These are phyloP conservation scores for Aspergillus sp. DNA, from an alignment of 2,329 filamentous ascomycete species.

Conservation along the genomic window DNA sequence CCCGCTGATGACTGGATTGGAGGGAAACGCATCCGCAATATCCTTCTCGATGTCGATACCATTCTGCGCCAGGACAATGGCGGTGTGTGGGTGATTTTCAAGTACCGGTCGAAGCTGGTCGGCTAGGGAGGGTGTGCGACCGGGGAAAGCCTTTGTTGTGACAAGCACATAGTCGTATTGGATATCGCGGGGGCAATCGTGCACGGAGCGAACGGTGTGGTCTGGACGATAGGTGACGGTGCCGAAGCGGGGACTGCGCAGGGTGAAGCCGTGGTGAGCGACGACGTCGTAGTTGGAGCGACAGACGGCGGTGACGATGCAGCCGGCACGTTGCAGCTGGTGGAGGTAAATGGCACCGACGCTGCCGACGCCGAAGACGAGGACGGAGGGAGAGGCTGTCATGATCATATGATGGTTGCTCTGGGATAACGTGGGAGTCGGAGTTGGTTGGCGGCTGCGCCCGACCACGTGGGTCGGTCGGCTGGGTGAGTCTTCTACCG, in stretches of 20 bases:
- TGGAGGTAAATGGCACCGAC: conserved; percentile 35
- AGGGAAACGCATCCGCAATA: conserved; percentile 53
- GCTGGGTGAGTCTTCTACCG: background rate
- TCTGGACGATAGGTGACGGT: conserved; percentile 26
- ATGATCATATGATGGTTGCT: background rate
- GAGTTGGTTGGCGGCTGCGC: background rate
- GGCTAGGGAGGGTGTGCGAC: conserved; percentile 34
- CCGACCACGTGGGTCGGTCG: background rate
- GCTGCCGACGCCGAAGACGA: conserved; percentile 37
- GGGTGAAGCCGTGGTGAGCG: conserved; percentile 27
- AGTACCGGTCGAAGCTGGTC: conserved; percentile 45
- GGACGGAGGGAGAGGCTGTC: conserved; percentile 13
- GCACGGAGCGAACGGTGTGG: conserved; percentile 21
- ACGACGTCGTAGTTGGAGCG: conserved; percentile 36
- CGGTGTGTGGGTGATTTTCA: conserved; percentile 42
- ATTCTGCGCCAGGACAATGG: conserved; percentile 63
- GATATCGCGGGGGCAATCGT: conserved; percentile 21
- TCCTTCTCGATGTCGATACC: conserved; percentile 63
- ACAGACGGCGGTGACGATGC: conserved; percentile 34
- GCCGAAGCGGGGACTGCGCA: conserved; percentile 30
- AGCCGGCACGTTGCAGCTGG: conserved; percentile 30
- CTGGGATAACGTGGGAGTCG: background rate
- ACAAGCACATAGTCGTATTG: conserved; percentile 54
- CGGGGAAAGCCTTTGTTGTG: conserved; percentile 50
- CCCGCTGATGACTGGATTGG: conserved; percentile 57